These are phyloP conservation scores for Rhododendron ferrugineum DNA, from an alignment of 148 eudicot genomes.

Conservation along the genomic window DNA sequence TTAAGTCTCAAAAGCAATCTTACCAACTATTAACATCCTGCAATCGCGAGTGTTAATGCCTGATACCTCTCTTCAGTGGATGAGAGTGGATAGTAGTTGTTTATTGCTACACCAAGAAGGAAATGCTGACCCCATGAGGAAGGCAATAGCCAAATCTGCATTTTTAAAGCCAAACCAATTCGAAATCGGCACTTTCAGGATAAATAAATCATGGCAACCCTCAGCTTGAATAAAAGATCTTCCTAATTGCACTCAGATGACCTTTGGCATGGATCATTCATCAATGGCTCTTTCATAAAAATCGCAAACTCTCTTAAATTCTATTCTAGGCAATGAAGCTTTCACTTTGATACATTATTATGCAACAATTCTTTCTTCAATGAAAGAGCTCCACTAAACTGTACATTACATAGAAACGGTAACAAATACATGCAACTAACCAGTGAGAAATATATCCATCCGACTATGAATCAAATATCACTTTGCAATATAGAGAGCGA, in stretches of 20 bases:
- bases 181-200: conserved; percentile 84
- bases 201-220: conserved; percentile 74
- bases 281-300: conserved; percentile 35
- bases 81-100: conserved; percentile 70
- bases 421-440: conserved; percentile 14
- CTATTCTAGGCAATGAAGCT: conserved; percentile 25
- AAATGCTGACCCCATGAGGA: conserved; percentile 83
- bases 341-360: conserved; percentile 18
- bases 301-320: conserved; percentile 33
- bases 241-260: conserved; percentile 48
- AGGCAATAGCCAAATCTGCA: conserved; percentile 94
- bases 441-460: not conserved
- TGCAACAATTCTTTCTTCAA: conserved; percentile 1
- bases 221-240: conserved; percentile 48
- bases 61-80: conserved; percentile 90
- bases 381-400: conserved; percentile 19
- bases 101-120: conserved; percentile 92
- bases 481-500: no score
- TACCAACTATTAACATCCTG: conserved; percentile 96
- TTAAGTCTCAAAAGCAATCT: conserved; percentile 88
- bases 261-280: conserved; percentile 40
- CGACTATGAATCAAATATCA: not conserved
- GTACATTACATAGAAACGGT: conserved; percentile 13
- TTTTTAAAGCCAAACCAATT: conserved; percentile 96
- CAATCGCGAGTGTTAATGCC: conserved; percentile 75